Percentiles rank a stretch among this genome's conserved stretches.
These are phyloP conservation scores for Setaria viridis DNA, from an alignment of 202 grass and related monocot genomes.

Conservation along the genomic window DNA sequence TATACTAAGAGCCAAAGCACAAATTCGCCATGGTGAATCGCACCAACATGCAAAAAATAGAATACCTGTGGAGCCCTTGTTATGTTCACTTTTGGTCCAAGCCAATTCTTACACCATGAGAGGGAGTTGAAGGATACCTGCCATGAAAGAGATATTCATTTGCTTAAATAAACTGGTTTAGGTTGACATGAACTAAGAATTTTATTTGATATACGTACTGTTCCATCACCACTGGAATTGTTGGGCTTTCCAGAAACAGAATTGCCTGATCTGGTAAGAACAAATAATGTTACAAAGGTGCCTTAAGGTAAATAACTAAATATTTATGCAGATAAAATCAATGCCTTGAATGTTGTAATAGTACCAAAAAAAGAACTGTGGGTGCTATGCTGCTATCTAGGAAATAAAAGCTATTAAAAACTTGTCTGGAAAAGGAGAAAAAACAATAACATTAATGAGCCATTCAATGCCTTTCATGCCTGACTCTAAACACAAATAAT, in stretches of 20 bases:
- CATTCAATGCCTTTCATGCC: background rate
- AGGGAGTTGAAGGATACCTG: conserved; percentile 97
- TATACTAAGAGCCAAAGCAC: conserved; percentile 21
- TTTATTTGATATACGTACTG: conserved; percentile 61
- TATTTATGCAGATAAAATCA: conserved; percentile 28
- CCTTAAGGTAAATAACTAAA: conserved; percentile 26
- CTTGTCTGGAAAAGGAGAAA: background rate
- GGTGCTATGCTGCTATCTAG: background rate
- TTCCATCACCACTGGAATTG: conserved; percentile 85
- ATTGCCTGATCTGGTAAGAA: conserved; percentile 94
- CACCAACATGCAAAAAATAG: conserved; percentile 18
- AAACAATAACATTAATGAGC: background rate
- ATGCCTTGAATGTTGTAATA: background rate
- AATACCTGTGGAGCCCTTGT: conserved; percentile 92
- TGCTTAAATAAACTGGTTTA: conserved; percentile 35
- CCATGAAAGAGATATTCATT: conserved; percentile 37
- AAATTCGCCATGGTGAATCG: background rate
- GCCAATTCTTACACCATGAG: conserved; percentile 96
- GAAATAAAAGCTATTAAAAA: conserved; percentile 27
- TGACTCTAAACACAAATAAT: background rate
- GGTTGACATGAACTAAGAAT: conserved; percentile 39
- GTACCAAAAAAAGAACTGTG: background rate
- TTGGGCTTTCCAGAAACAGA: conserved; percentile 79
- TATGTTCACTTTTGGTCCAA: conserved; percentile 95
- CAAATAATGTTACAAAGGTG: conserved; percentile 38